phyloP scores from a whole-genome alignment of 441 rosid species.

The Gossypium gossypioides region DNA sequence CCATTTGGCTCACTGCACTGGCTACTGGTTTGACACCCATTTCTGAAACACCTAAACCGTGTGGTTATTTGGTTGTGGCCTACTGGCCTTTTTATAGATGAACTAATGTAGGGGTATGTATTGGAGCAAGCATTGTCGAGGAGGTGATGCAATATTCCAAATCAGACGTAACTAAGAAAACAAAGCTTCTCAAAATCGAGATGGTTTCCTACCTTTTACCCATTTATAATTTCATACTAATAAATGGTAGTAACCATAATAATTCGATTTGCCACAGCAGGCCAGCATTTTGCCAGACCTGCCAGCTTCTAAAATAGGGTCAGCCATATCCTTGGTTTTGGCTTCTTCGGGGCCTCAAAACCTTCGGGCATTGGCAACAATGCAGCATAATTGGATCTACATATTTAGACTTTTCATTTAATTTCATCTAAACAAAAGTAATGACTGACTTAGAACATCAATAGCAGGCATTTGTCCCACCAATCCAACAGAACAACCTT shows the following conservation, averaged over 20 bases:
- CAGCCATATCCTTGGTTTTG: neutral
- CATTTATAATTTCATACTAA: neutral
- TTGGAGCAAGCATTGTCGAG: neutral
- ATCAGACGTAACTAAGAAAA: neutral
- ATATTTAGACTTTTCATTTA: neutral
- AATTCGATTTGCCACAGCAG: neutral
- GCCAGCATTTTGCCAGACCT: neutral
- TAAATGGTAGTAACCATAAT: neutral
- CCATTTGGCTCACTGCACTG: neutral
- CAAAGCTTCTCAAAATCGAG: neutral
- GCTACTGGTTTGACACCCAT: slow-evolving; percentile 6
- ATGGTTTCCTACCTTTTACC: neutral
- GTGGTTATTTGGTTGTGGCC: neutral
- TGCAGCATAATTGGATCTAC: neutral
- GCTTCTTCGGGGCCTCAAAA: neutral
- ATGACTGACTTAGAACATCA: slow-evolving; percentile 1
- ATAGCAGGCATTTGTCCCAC: neutral
- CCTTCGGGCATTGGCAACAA: neutral
- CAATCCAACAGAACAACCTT: neutral
- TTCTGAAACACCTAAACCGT: neutral
- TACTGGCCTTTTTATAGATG: neutral
- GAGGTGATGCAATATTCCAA: neutral
- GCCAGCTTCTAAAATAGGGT: neutral
- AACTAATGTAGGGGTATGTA: neutral
- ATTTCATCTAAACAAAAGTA: neutral